Evolutionary conservation across 1,284 basidiomycete genomes (phyloP), one percentile per base, ranked within the genome.

Genomic region (Fomitopsis betulina): DNA sequence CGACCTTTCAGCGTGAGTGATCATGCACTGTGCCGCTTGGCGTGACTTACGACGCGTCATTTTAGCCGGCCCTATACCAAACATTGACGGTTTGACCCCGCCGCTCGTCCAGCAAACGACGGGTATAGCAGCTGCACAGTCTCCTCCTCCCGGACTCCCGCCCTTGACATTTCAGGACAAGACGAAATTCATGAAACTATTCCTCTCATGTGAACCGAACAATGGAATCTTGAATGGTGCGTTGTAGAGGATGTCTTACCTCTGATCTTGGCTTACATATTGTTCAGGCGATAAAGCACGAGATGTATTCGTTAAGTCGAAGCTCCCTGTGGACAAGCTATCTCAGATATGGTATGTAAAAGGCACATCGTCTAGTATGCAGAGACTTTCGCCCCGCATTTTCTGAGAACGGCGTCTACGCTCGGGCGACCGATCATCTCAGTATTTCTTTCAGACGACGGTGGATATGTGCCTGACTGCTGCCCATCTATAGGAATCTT

Each of bases 301-400:
- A 60, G 89, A 94, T 67, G 86, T 98, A 56, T 98, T 99, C 69
- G 78, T 98, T 67, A 98, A 94, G 76, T 97, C 94, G 53, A 91
- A 94, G 68, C 82, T 99, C 40, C 81, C 89, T 2, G 89, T 92
- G 65, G 95, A 97, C 57, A 92, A 91, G 68, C 84, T 99, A 30
- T 89, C 92, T 40, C 91, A 93, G 71, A 97, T 99, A 74, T 99
- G 97, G 96, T 93, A 61, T 59, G 86, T 68, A 37, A 10, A n/a
- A 37, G 35, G 35, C 35, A 12, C 35, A 15, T 37, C 35, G 13
- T 37, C 35, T 37, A 15, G 5, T 9, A 15, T 37, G 13, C 13
- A 15, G 8, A 5, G 35, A 37, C 9, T 6, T 37, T 37, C 35
- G 27, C 27, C 27, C 27, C 8, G 27, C 27, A 30, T 30, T 30